Evolutionary conservation across 1,139 yeast genomes (phyloP).

Genomic region (Magnusiomyces sp.): DNA sequence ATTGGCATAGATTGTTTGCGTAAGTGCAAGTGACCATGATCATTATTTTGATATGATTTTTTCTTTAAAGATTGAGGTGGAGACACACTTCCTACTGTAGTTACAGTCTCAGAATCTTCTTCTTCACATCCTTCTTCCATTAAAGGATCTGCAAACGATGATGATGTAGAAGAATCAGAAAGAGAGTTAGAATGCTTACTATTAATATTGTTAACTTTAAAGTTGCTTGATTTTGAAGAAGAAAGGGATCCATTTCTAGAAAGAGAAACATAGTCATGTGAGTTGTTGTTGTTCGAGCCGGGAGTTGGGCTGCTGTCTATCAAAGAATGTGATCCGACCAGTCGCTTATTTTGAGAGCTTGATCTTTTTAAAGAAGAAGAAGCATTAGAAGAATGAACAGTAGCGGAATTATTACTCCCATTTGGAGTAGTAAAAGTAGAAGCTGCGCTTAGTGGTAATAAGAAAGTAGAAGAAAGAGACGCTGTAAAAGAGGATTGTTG

Average conservation of each 20-base stretch:
- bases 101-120: not conserved
- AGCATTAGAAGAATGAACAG: not conserved
- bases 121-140: conserved; percentile 6
- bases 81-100: not conserved
- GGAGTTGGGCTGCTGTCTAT: not conserved
- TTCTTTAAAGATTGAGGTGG: not conserved
- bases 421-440: not conserved
- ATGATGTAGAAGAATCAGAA: conserved; percentile 12
- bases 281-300: not conserved
- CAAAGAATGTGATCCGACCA: conserved; percentile 1
- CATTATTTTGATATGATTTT: no score
- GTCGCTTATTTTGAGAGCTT: not conserved
- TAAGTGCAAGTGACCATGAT: no score
- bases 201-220: not conserved
- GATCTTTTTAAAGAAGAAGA: not conserved
- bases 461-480: no score
- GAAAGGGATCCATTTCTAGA: conserved; percentile 9
- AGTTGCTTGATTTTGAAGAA: conserved; percentile 3
- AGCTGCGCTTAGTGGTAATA: not conserved
- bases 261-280: not conserved
- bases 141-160: conserved; percentile 3
- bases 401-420: not conserved
- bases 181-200: conserved; percentile 13
- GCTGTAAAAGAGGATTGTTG: not conserved
- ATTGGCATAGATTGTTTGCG: no score